These are phyloP conservation scores for Vitis labrusca DNA, from an alignment of 164 flowering plant species.

Conservation along the genomic window DNA sequence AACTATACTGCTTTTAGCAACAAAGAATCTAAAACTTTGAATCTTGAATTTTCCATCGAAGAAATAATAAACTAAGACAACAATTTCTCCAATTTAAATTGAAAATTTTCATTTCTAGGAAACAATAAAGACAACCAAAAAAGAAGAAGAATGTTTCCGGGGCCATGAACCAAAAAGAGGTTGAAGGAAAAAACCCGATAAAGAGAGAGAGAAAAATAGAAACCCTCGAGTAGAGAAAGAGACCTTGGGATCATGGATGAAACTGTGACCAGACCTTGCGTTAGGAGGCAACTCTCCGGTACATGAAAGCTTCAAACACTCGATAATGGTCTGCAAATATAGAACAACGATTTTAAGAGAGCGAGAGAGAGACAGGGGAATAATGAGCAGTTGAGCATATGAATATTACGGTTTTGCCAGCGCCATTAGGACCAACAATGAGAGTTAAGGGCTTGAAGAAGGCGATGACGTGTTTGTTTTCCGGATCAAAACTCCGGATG, in stretches of 20 bases:
- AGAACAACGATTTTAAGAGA: not conserved
- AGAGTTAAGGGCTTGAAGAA: constrained; percentile 94
- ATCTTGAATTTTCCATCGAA: too few relatives aligned
- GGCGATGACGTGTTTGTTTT: constrained; percentile 88
- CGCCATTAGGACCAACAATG: constrained; percentile 95
- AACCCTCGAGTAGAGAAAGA: not conserved
- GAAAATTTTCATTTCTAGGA: too few relatives aligned
- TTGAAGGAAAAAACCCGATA: not conserved
- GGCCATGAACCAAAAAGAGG: too few relatives aligned
- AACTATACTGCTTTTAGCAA: too few relatives aligned
- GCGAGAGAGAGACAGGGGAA: not conserved
- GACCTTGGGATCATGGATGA: constrained; percentile 98
- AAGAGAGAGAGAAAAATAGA: not conserved
- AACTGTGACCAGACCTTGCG: constrained; percentile 95
- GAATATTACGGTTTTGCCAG: constrained; percentile 78
- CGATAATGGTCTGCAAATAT: constrained; percentile 74
- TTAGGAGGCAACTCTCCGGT: constrained; percentile 98
- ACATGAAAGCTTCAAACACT: constrained; percentile 93
- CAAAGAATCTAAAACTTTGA: too few relatives aligned
- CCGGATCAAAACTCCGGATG: constrained; percentile 97
- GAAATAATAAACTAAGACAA: too few relatives aligned
- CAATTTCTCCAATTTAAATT: too few relatives aligned
- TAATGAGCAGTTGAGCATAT: not conserved
- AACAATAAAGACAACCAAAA: too few relatives aligned
- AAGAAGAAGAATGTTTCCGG: too few relatives aligned